Evolutionary conservation across 2,329 filamentous ascomycete genomes (phyloP), one percentile per base, ranked within the genome.

Genomic region (Cercospora sojina): DNA sequence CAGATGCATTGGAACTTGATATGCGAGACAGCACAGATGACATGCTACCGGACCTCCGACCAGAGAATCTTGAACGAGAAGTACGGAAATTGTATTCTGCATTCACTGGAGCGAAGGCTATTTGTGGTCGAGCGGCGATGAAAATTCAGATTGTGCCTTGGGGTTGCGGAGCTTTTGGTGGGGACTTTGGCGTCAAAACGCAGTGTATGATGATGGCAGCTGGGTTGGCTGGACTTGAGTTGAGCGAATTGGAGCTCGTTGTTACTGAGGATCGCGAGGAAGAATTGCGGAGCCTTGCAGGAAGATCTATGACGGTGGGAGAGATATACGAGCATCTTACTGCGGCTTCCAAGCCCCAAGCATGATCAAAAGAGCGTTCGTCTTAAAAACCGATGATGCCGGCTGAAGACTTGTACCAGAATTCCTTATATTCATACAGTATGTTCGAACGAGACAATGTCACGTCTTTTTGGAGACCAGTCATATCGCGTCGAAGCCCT

Each of bases 201-300:
- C 60, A 57, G 49, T 65, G 60, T 20, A 70, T 68, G 64, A 66
- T 64, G 51, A 68, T 68, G 60, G 66, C 65, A 47, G 67, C 59
- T 49, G 61, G 43, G 12, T 25, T 66, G n/a, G 67, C 64, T 20
- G 64, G 60, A 9, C n/a, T 68, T 5, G 47, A 58, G 16, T 8
- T 18, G 29, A 25, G 47, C n/a, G 49, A 61, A 3, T 10, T 68
- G 29, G 66, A 66, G 18, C 49, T 66, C 16, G n/a, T 68, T 5
- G 56, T 68, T 3, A 64, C 66, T 6, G 25, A 62, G 25, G 58
- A 53, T 43, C 56, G 27, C 5, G 61, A 60, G 23, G 20, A 51
- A 3, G 61, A 27, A 53, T 27, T 27, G 64, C 9, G 29, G 10
- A 3, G 23, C 6, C 31, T 9, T 23, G 5, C 10, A 20, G 47